Percentiles rank a stretch among this genome's conserved stretches.
Conservation (phyloP, 805 yeast genomes). For the Metschnikowia noctiluminum region DNA sequence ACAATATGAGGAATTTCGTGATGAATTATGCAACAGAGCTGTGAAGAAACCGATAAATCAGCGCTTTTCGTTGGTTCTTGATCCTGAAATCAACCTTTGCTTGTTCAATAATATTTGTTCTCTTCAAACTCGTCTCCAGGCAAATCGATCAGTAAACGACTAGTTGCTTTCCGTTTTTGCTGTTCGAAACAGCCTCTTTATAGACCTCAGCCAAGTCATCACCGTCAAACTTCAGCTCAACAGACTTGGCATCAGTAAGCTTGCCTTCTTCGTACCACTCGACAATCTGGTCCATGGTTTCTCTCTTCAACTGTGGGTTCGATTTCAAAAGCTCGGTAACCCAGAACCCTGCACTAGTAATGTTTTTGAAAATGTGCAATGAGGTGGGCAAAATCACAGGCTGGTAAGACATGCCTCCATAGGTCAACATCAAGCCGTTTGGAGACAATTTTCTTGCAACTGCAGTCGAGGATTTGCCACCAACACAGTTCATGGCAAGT, state of each 20-base stretch:
- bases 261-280: conserved; percentile 42
- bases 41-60: no score
- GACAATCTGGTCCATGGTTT: conserved; percentile 36
- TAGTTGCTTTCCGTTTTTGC: conserved; percentile 39
- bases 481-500: conserved; percentile 88
- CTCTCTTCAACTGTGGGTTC: conserved; percentile 33
- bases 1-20: no score
- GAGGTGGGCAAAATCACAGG: conserved; percentile 93
- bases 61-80: no score
- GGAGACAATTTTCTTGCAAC: conserved; percentile 77
- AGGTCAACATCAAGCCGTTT: conserved; percentile 79
- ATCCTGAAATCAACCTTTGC: no score
- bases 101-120: no score
- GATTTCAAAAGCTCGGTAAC: conserved; percentile 53
- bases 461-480: conserved; percentile 81
- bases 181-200: conserved; percentile 30
- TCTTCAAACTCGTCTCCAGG: no score
- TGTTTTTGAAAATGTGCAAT: conserved; percentile 82
- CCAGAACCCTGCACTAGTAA: conserved; percentile 91
- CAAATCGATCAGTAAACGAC: conserved; percentile 19
- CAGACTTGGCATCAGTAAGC: conserved; percentile 36
- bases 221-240: conserved; percentile 24
- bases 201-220: conserved; percentile 27
- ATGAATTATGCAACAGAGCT: no score
- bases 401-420: conserved; percentile 97